These are phyloP conservation scores for Xylariaceae sp. DNA, from an alignment of 2,329 filamentous ascomycete species.

Conservation along the genomic window DNA sequence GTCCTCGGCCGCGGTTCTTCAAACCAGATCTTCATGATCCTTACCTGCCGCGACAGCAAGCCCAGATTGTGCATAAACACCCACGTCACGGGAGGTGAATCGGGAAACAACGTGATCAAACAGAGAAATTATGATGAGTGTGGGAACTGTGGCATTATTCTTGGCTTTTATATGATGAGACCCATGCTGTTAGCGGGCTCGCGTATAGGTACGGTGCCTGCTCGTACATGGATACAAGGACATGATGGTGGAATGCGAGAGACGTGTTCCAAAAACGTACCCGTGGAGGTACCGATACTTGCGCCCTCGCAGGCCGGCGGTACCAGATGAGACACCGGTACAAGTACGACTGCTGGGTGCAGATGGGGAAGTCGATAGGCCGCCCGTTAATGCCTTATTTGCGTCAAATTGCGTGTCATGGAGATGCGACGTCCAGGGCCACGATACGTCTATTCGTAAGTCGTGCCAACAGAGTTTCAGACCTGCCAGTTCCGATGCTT, in stretches of 20 bases:
- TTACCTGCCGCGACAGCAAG: neutral
- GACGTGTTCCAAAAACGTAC: neutral
- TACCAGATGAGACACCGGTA: neutral
- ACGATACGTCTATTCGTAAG: neutral
- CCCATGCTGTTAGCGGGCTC: neutral
- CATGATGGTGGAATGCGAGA: neutral
- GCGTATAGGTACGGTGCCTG: neutral
- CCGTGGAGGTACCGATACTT: neutral
- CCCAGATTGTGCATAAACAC: neutral
- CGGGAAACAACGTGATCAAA: neutral
- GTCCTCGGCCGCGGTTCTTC: neutral
- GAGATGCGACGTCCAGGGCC: neutral
- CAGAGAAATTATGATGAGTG: neutral
- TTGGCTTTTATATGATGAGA: no score
- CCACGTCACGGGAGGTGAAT: neutral
- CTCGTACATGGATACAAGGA: neutral
- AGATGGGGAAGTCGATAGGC: neutral
- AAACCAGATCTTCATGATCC: neutral
- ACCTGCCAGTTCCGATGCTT: constrained; percentile 9
- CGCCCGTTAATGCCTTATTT: neutral
- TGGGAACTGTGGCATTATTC: neutral
- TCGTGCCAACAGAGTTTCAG: constrained; percentile 10
- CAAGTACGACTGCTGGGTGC: neutral
- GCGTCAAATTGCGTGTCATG: neutral
- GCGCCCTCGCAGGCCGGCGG: neutral